A percentile compares a stretch with the other conserved stretches of the same genome.
phyloP scores from a whole-genome alignment of 2,329 filamentous ascomycete genomes.

The Tolypocladium endophyticum region DNA sequence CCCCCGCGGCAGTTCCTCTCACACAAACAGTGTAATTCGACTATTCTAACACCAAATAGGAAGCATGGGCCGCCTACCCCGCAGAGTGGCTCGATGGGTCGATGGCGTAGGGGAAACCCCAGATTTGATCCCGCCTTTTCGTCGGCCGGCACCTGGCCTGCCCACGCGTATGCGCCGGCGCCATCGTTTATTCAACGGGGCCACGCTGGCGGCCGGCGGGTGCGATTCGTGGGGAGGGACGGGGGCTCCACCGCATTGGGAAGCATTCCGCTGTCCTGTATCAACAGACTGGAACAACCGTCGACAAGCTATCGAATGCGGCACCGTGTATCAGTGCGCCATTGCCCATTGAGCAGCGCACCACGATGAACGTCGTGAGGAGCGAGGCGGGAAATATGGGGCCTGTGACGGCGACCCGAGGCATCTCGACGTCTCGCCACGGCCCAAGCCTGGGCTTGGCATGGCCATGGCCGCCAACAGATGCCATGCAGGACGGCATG shows the following conservation, averaged over 20 bases:
- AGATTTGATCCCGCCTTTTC: not conserved
- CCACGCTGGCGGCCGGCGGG: not conserved
- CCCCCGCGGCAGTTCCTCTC: not conserved
- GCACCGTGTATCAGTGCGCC: not conserved
- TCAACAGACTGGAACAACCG: not conserved
- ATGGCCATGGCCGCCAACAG: not conserved
- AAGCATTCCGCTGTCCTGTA: not conserved
- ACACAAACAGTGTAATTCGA: not conserved
- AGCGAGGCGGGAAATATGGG: not conserved
- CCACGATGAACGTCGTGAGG: not conserved
- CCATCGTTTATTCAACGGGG: not conserved
- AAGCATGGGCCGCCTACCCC: not conserved
- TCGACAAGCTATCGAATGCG: not conserved
- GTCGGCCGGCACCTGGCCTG: not conserved
- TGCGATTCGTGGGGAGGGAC: not conserved
- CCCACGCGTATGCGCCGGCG: not conserved
- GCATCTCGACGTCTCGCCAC: not conserved
- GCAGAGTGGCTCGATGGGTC: not conserved
- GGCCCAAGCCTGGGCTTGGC: not conserved
- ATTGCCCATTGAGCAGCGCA: not conserved
- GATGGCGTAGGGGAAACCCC: not conserved
- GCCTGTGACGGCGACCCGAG: not conserved
- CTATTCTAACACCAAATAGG: not conserved
- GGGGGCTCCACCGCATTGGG: not conserved
- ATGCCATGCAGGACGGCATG: not conserved